These are phyloP conservation scores for Rubia peregrina DNA, from an alignment of 305 asterid species.

Conservation along the genomic window DNA sequence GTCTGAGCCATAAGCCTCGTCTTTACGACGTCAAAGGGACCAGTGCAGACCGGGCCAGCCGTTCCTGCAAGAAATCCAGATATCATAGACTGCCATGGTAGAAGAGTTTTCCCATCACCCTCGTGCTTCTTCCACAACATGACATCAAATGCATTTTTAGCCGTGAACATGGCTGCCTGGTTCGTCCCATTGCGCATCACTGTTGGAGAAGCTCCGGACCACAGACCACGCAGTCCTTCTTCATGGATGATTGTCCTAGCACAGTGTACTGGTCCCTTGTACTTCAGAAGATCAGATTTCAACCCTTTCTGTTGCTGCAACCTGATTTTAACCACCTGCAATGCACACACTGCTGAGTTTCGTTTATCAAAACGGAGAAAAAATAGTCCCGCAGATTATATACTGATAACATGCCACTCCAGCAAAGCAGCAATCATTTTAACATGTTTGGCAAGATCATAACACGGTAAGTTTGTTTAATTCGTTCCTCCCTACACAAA, in stretches of 20 bases:
- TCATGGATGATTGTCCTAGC: constrained; percentile 64
- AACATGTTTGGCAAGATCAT: not conserved
- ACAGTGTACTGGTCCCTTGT: constrained; percentile 91
- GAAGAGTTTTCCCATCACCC: constrained; percentile 73
- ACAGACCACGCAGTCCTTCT: constrained; percentile 80
- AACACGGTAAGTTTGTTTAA: not conserved
- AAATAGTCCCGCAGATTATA: not conserved
- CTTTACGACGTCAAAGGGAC: constrained; percentile 95
- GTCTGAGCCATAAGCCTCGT: constrained; percentile 97
- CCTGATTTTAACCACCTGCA: constrained; percentile 91
- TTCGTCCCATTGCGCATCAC: constrained; percentile 97
- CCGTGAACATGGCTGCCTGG: constrained; percentile 96
- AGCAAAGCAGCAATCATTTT: not conserved
- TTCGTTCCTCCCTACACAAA: too few relatives aligned
- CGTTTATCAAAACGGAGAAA: not conserved
- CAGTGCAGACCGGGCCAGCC: constrained; percentile 88
- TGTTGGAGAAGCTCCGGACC: constrained; percentile 97
- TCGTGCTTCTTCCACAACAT: constrained; percentile 73
- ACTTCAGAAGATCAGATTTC: constrained; percentile 67
- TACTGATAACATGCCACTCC: not conserved
- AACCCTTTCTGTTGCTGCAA: constrained; percentile 94
- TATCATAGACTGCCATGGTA: constrained; percentile 91
- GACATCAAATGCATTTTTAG: constrained; percentile 83
- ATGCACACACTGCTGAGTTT: not conserved
- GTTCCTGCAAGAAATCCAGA: constrained; percentile 96